A percentile compares a stretch with the other conserved stretches of the same genome.
phyloP scores from a whole-genome alignment of 257 asterid genomes.

The Solanum chmielewskii region DNA sequence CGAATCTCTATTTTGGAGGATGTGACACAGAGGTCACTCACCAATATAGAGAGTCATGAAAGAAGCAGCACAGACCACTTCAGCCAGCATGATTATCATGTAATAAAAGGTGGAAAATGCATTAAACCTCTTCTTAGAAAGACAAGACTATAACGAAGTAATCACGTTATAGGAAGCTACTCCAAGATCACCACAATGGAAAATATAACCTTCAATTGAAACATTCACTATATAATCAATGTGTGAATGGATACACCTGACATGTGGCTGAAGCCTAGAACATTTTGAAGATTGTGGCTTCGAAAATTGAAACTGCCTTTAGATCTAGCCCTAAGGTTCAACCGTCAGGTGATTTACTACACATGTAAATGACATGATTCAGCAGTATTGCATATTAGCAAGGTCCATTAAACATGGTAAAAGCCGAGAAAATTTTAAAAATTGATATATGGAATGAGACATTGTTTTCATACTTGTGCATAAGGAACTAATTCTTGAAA shows the following conservation, averaged over 20 bases:
- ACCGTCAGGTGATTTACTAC: not conserved
- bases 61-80: conserved; percentile 79
- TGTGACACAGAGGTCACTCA: conserved; percentile 24
- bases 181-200: not conserved
- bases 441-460: not conserved
- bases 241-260: not conserved
- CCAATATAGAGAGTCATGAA: conserved; percentile 76
- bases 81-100: conserved; percentile 85
- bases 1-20: not conserved
- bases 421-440: not conserved
- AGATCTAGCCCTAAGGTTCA: not conserved
- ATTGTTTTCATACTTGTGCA: not conserved
- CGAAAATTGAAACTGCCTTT: not conserved
- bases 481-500: not conserved
- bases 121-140: not conserved
- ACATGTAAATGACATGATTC: not conserved
- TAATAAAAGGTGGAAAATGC: conserved; percentile 10
- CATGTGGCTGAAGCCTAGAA: not conserved
- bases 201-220: not conserved
- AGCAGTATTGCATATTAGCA: not conserved
- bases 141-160: not conserved
- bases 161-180: not conserved
- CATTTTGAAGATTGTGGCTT: not conserved
- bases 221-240: not conserved
- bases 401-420: not conserved